phyloP scores from a whole-genome alignment of 192 early-diverging fungal species.

The Coemansia sp. region DNA sequence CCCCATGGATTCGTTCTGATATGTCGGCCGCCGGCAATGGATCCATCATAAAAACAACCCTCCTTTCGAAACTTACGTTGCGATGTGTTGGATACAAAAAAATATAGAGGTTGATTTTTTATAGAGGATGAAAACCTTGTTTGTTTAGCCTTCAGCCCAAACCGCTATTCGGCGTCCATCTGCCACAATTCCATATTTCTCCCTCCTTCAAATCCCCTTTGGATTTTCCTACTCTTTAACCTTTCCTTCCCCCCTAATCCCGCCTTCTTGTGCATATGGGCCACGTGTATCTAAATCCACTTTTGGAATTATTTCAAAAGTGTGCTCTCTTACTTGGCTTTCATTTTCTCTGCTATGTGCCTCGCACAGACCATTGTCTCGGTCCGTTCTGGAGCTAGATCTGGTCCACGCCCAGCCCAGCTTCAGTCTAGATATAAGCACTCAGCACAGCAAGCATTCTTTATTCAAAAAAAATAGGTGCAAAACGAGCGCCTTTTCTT shows the following conservation, averaged over 20 bases:
- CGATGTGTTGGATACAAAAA: constrained; percentile 8
- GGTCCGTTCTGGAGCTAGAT: too few relatives aligned
- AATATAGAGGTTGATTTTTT: constrained; percentile 4
- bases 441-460: too few relatives aligned
- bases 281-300: background rate
- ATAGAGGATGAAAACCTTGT: background rate
- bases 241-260: background rate
- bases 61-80: background rate
- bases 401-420: too few relatives aligned
- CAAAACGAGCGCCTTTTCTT: too few relatives aligned
- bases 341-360: too few relatives aligned
- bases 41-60: background rate
- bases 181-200: background rate
- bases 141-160: background rate
- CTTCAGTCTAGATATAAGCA: too few relatives aligned
- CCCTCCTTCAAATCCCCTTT: background rate
- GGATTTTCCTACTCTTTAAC: background rate
- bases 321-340: too few relatives aligned
- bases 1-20: background rate
- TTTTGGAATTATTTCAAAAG: too few relatives aligned
- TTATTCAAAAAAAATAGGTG: too few relatives aligned
- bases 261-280: background rate
- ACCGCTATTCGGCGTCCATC: background rate
- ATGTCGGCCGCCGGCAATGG: background rate
- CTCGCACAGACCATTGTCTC: too few relatives aligned